Evolutionary conservation across 2,329 filamentous ascomycete species (phyloP).

Genomic region (Zelopaecilomyces penicillatus): DNA sequence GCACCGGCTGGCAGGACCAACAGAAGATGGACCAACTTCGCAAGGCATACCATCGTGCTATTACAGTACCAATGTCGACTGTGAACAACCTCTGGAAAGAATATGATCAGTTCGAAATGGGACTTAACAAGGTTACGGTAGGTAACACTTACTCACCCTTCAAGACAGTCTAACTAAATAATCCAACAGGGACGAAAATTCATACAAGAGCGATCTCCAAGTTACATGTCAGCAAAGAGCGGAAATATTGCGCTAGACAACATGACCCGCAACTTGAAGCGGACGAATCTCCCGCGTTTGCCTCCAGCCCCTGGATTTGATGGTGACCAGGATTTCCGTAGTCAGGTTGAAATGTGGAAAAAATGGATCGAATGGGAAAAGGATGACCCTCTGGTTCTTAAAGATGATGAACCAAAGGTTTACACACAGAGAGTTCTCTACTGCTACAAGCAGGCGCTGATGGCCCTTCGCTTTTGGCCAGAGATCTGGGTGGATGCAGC

Average conservation of each 20-base stretch:
- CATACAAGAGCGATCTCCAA: conserved; percentile 82
- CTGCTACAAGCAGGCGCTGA: conserved; percentile 86
- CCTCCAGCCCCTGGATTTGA: conserved; percentile 81
- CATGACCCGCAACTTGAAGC: conserved; percentile 65
- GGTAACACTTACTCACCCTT: conserved; percentile 18
- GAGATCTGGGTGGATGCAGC: conserved; percentile 94
- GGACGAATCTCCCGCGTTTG: conserved; percentile 70
- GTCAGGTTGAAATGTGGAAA: conserved; percentile 85
- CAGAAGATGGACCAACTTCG: conserved; percentile 95
- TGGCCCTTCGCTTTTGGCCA: conserved; percentile 90
- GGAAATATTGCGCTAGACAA: conserved; percentile 88
- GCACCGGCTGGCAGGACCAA: conserved; percentile 87
- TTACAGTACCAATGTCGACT: conserved; percentile 75
- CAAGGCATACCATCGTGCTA: conserved; percentile 85
- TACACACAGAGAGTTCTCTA: conserved; percentile 78
- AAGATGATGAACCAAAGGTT: conserved; percentile 66
- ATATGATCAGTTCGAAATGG: conserved; percentile 94
- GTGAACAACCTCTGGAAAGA: conserved; percentile 90
- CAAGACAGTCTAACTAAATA: conserved; percentile 5
- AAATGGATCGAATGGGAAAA: conserved; percentile 95
- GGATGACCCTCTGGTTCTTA: conserved; percentile 79
- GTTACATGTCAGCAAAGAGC: conserved; percentile 93
- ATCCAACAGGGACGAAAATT: conserved; percentile 75
- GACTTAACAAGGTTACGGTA: conserved; percentile 85
- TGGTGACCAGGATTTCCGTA: conserved; percentile 72